Conservation (phyloP, 2,329 filamentous ascomycete genomes). For the Penicillium janthinellum region DNA sequence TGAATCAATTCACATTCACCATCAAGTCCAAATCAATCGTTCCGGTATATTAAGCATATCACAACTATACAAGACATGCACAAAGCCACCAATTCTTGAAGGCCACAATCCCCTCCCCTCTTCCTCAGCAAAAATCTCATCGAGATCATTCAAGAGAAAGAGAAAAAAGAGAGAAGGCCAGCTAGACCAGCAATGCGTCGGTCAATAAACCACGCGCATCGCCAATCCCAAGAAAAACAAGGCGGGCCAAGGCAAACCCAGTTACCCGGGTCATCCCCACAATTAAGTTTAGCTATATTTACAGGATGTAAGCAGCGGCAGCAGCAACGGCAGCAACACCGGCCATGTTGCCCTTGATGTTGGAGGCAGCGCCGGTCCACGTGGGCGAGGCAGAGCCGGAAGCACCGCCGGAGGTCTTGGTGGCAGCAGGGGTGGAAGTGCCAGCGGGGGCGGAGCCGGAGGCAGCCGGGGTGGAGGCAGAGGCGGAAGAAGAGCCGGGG, state of each 20-base stretch:
- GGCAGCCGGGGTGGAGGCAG: background rate
- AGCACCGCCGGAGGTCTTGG: constrained; percentile 16
- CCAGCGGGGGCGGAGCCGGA: constrained; percentile 8
- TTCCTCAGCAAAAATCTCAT: background rate
- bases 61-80: constrained; percentile 6
- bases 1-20: constrained; percentile 4
- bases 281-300: constrained; percentile 21
- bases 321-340: constrained; percentile 30
- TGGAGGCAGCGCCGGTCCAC: constrained; percentile 30
- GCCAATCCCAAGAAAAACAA: constrained; percentile 8
- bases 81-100: background rate
- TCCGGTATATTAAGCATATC: constrained; percentile 5
- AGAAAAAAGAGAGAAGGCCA: background rate
- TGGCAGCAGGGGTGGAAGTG: constrained; percentile 22
- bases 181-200: background rate
- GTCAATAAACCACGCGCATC: constrained; percentile 7
- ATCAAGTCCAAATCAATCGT: background rate
- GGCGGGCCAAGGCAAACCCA: background rate
- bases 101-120: background rate
- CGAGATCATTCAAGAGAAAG: background rate
- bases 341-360: constrained; percentile 30
- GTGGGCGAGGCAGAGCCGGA: constrained; percentile 23
- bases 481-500: constrained; percentile 3
- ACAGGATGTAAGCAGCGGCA: constrained; percentile 31
- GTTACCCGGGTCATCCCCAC: background rate